Evolutionary conservation across 768 basidiomycete genomes (phyloP).

Genomic region (Cyclocybe aegerita): DNA sequence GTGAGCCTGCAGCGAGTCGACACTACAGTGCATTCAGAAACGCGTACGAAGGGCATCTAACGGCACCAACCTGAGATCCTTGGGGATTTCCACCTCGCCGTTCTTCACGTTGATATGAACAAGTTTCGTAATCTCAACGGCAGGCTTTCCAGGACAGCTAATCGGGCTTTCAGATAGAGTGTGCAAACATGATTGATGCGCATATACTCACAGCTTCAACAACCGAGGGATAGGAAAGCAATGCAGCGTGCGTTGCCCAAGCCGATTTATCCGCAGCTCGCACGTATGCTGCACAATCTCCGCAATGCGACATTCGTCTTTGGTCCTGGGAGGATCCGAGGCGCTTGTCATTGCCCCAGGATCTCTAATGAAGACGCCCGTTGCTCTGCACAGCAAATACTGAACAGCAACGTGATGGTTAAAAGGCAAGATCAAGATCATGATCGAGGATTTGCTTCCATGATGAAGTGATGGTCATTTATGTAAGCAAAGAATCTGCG

Average conservation of each 20-base stretch:
- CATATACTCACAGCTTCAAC: conserved; percentile 59
- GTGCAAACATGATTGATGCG: not conserved
- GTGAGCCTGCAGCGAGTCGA: conserved; percentile 12
- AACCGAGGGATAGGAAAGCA: conserved; percentile 78
- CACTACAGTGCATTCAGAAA: conserved; percentile 1
- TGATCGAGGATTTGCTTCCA: too few species aligned
- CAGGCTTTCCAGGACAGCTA: conserved; percentile 67
- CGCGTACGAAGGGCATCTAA: not conserved
- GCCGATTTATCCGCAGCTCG: conserved; percentile 30
- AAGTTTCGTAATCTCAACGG: conserved; percentile 69
- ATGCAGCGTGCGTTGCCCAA: conserved; percentile 35
- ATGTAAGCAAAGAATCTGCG: too few species aligned
- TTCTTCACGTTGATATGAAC: conserved; percentile 44
- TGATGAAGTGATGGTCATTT: too few species aligned
- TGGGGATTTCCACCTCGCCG: conserved; percentile 52
- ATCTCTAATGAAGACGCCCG: too few species aligned
- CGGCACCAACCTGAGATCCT: conserved; percentile 35
- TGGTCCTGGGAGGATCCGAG: not conserved
- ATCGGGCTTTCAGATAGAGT: conserved; percentile 3
- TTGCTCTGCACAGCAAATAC: too few species aligned
- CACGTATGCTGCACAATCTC: conserved; percentile 79
- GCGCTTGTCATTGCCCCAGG: conserved; percentile 4
- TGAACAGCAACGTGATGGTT: too few species aligned
- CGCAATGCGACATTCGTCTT: conserved; percentile 52
- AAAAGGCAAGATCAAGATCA: too few species aligned